Evolutionary conservation across 805 yeast species (phyloP).

Genomic region (Maudiozyma bulderi): DNA sequence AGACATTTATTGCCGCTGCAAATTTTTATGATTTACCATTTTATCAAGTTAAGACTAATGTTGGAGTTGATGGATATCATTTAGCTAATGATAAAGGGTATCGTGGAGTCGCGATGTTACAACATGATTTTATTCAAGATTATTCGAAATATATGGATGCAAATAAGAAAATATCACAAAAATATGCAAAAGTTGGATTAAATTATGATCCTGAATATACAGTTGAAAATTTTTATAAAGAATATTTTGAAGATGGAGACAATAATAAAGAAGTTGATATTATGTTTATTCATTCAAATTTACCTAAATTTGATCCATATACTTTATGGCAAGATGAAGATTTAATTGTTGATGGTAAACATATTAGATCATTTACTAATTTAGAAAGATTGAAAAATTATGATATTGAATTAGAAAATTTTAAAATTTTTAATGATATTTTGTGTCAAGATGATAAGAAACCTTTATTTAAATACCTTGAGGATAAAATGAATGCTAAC

Average conservation of each 20-base stretch:
- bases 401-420: conserved; percentile 23
- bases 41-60: conserved; percentile 36
- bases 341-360: conserved; percentile 16
- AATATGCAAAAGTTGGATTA: conserved; percentile 1
- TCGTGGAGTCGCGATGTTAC: conserved; percentile 73
- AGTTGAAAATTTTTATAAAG: conserved; percentile 5
- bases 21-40: conserved; percentile 37
- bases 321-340: conserved; percentile 18
- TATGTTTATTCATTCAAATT: conserved; percentile 33
- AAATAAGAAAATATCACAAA: not conserved
- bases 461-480: conserved; percentile 15
- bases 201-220: conserved; percentile 2
- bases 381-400: conserved; percentile 14
- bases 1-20: conserved; percentile 62
- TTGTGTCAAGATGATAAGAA: conserved; percentile 10
- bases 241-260: conserved; percentile 3
- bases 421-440: conserved; percentile 14
- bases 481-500: conserved; percentile 7
- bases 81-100: conserved; percentile 26
- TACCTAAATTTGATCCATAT: conserved; percentile 33
- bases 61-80: conserved; percentile 31
- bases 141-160: conserved; percentile 23
- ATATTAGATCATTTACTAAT: conserved; percentile 18
- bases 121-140: conserved; percentile 60
- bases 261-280: conserved; percentile 12